phyloP scores from a whole-genome alignment of 345 rosid genomes.

The Salix viminalis region DNA sequence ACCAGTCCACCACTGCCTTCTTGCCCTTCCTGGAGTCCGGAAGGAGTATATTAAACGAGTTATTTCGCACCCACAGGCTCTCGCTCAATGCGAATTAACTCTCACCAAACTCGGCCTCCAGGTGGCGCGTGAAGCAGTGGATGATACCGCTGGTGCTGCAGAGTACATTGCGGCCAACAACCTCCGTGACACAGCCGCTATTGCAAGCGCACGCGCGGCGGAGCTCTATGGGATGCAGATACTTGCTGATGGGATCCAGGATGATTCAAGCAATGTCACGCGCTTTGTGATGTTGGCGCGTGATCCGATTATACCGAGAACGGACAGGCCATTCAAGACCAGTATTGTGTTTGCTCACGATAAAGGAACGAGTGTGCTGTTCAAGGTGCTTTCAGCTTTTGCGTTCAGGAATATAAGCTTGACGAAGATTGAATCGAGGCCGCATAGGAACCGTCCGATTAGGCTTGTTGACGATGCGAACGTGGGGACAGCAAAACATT shows the following conservation, averaged over 20 bases:
- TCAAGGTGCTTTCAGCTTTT: slow-evolving; percentile 88
- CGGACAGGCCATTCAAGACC: slow-evolving; percentile 91
- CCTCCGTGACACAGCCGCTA: slow-evolving; percentile 79
- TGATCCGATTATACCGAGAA: slow-evolving; percentile 91
- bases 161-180: slow-evolving; percentile 70
- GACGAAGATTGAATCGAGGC: slow-evolving; percentile 93
- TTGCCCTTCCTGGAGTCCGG: slow-evolving; percentile 84
- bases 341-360: slow-evolving; percentile 98
- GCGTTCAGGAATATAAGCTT: slow-evolving; percentile 84
- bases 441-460: slow-evolving; percentile 75
- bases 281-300: slow-evolving; percentile 94
- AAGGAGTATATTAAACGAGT: slow-evolving; percentile 76
- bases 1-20: slow-evolving; percentile 88
- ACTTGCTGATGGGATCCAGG: slow-evolving; percentile 84
- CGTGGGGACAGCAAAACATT: slow-evolving; percentile 78
- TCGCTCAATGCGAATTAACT: slow-evolving; percentile 83
- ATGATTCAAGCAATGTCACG: slow-evolving; percentile 86
- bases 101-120: slow-evolving; percentile 74
- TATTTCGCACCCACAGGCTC: slow-evolving; percentile 95
- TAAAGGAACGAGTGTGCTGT: slow-evolving; percentile 81
- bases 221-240: slow-evolving; percentile 75
- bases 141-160: slow-evolving; percentile 92
- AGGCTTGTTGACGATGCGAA: slow-evolving; percentile 70
- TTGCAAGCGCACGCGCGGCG: slow-evolving; percentile 92
- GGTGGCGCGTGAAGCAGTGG: slow-evolving; percentile 83